Base-by-base conservation (phyloP, 306 rosid species). In the Vicia villosa region DNA sequence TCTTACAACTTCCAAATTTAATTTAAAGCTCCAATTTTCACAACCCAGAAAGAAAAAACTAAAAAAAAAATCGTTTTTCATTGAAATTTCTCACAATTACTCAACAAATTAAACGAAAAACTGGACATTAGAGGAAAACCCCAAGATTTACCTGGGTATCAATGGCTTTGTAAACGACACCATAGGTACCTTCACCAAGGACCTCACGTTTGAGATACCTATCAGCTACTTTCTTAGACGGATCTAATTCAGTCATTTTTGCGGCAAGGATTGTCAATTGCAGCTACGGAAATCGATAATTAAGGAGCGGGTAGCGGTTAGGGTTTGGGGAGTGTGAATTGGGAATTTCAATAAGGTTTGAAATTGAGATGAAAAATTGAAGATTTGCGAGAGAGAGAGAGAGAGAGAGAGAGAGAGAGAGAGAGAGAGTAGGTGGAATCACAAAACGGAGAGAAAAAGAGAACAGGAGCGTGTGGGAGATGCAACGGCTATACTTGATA, bases 141-240 rank as follows among this genome's bases (percentile, higher is more conserved):
- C 28, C 28, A 46, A 41, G 22, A 45, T 13, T 63, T 21, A 94
- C 99, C 94, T 91, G 76, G 4, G 99, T 94, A 80, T 94, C 99
- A 72, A 94, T 91, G 79, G 99, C 99, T 80, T 94, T 94, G 85
- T 76, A 91, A 20, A 94, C 99, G 17, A 94, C 97, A 58, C 99
- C 99, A 78, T 90, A 94, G 66, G 99, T 94, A 84, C 99, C 99
- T 82, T 94, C 99, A 59, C 99, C 97, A 21, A 94, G 96, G 24
- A 87, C 81, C 77, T 91, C 99, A 24, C 97, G 99, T 83, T 86
- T 94, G 79, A 94, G 85, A 77, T 94, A 94, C 77, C 97, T 91
- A 74, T 91, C 99, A 3, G 99, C 99, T 13, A 94, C 96, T 86
- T 86, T 91, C 90, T 91, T 94, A 5, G 89, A 42, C 20, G 54